Conservation (phyloP, 164 flowering plant species). For the Dillenia turbinata region DNA sequence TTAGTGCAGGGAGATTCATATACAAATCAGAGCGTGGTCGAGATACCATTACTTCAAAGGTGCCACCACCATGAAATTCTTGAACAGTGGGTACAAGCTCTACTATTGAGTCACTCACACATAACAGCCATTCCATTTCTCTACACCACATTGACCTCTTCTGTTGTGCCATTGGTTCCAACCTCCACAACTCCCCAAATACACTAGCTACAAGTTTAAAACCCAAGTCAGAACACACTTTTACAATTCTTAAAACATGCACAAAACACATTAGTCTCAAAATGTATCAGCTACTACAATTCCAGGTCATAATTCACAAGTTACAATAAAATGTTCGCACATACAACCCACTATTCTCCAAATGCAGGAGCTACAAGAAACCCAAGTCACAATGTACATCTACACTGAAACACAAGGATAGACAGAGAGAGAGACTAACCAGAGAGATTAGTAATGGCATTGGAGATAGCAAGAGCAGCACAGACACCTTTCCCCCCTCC, state of each 20-base stretch:
- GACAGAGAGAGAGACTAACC: slow-evolving; percentile 22
- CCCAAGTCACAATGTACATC: too few species aligned
- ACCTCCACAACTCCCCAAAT: slow-evolving; percentile 70
- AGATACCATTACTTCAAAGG: slow-evolving; percentile 63
- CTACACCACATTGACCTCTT: slow-evolving; percentile 68
- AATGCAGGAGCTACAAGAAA: too few species aligned
- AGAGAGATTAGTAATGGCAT: slow-evolving; percentile 33
- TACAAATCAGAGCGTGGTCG: slow-evolving; percentile 54
- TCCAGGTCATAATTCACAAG: too few species aligned
- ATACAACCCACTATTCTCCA: too few species aligned
- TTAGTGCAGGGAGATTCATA: slow-evolving; percentile 60
- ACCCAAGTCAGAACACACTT: background rate
- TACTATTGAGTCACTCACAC: slow-evolving; percentile 62
- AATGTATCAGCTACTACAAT: too few species aligned
- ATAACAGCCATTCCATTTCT: slow-evolving; percentile 69
- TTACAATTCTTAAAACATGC: too few species aligned
- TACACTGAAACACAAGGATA: background rate
- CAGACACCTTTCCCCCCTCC: slow-evolving; percentile 83
- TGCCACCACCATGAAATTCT: slow-evolving; percentile 56
- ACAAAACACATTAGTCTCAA: too few species aligned
- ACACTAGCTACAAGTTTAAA: slow-evolving; percentile 46
- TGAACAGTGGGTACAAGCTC: slow-evolving; percentile 63
- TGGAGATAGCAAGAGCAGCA: too few species aligned
- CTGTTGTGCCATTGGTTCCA: slow-evolving; percentile 60
- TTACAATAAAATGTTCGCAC: too few species aligned